Percentiles rank a stretch among this genome's conserved stretches.
Evolutionary conservation across 2,329 filamentous ascomycete genomes (phyloP).

Genomic region (Graphilbum sp.): DNA sequence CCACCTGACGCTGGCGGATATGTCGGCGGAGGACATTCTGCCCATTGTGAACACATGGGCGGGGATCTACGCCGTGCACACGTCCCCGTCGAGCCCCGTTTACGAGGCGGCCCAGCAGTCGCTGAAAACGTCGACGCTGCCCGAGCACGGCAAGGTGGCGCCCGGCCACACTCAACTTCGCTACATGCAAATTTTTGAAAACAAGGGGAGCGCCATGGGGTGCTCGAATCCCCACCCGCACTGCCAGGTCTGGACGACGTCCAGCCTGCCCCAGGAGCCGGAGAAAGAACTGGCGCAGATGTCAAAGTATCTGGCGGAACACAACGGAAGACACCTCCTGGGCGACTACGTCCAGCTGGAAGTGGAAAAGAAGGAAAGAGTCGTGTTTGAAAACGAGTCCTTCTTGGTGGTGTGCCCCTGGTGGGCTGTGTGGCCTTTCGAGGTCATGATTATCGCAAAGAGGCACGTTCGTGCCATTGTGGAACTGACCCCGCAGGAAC

Average conservation of each 20-base stretch:
- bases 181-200: slow-evolving; percentile 99
- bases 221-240: slow-evolving; percentile 98
- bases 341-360: slow-evolving; percentile 80
- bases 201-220: slow-evolving; percentile 95
- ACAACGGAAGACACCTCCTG: slow-evolving; percentile 60
- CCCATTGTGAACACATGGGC: slow-evolving; percentile 86
- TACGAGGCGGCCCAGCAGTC: slow-evolving; percentile 22
- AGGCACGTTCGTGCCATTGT: slow-evolving; percentile 71
- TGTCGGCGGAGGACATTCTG: slow-evolving; percentile 58
- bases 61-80: slow-evolving; percentile 67
- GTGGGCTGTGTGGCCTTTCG: slow-evolving; percentile 97
- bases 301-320: slow-evolving; percentile 57
- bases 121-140: slow-evolving; percentile 18
- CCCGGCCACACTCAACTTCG: slow-evolving; percentile 61
- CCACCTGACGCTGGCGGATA: slow-evolving; percentile 83
- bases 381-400: slow-evolving; percentile 72
- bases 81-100: slow-evolving; percentile 56
- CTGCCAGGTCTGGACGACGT: slow-evolving; percentile 92
- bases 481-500: slow-evolving; percentile 60
- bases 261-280: slow-evolving; percentile 78
- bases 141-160: slow-evolving; percentile 20
- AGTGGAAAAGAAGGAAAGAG: slow-evolving; percentile 61
- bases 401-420: slow-evolving; percentile 88
- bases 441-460: slow-evolving; percentile 79
- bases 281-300: slow-evolving; percentile 63